Evolutionary conservation across 1,284 basidiomycete species (phyloP).

Genomic region (Tilletia horrida): DNA sequence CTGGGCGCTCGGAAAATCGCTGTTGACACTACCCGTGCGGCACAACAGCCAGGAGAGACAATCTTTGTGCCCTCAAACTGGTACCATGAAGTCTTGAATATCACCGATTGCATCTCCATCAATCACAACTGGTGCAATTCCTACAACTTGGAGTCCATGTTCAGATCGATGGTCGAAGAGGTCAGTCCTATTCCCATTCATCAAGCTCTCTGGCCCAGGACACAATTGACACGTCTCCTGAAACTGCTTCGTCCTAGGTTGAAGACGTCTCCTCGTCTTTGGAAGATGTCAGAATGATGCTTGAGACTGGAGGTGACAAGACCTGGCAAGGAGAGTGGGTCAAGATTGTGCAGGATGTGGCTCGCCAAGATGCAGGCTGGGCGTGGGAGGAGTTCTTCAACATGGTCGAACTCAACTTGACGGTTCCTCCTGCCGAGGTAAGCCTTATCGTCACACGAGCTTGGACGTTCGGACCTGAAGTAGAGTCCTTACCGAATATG

Average conservation of each 20-base stretch:
- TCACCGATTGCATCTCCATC: slow-evolving; percentile 42
- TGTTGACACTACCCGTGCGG: slow-evolving; percentile 3
- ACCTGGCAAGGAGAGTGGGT: slow-evolving; percentile 39
- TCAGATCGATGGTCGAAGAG: slow-evolving; percentile 55
- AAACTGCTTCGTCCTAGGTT: slow-evolving; percentile 45
- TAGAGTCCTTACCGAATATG: no score
- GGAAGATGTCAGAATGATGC: not conserved
- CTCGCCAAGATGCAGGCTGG: slow-evolving; percentile 46
- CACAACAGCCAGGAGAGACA: slow-evolving; percentile 37
- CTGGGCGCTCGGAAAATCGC: not conserved
- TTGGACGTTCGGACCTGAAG: not conserved
- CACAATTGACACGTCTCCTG: slow-evolving; percentile 59
- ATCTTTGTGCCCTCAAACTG: slow-evolving; percentile 52
- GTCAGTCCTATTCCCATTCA: slow-evolving; percentile 27
- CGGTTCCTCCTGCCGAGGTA: not conserved
- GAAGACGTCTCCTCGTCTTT: slow-evolving; percentile 4
- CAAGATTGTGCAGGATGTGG: slow-evolving; percentile 36
- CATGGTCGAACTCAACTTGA: slow-evolving; percentile 40
- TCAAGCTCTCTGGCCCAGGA: slow-evolving; percentile 43
- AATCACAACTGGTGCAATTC: slow-evolving; percentile 59
- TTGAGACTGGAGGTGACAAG: not conserved
- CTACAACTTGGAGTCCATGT: slow-evolving; percentile 58
- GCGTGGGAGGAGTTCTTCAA: slow-evolving; percentile 49
- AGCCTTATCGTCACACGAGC: not conserved
- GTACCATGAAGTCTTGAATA: slow-evolving; percentile 54